Conservation (phyloP, 2,329 filamentous ascomycete genomes). For the Pseudonectria buxi region DNA sequence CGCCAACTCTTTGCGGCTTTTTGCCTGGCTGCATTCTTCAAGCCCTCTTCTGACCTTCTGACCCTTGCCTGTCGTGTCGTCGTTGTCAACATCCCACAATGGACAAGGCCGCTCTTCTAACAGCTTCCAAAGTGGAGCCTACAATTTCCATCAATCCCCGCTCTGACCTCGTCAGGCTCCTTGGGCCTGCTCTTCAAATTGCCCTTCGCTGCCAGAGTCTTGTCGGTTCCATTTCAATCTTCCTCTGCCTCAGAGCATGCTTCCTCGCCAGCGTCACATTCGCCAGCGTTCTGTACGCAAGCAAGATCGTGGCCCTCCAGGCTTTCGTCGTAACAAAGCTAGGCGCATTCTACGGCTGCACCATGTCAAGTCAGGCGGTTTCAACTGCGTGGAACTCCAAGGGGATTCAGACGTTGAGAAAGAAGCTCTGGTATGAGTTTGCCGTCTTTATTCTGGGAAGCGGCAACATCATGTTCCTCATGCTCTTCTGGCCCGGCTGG, state of each 20-base stretch:
- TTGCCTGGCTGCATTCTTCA: background rate
- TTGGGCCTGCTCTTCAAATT: slow-evolving; percentile 29
- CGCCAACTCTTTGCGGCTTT: slow-evolving; percentile 1
- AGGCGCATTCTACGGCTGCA: slow-evolving; percentile 22
- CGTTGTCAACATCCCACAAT: slow-evolving; percentile 13
- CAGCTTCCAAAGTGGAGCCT: slow-evolving; percentile 31
- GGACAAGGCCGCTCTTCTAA: slow-evolving; percentile 33
- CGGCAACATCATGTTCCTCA: slow-evolving; percentile 40
- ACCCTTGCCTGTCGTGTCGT: background rate
- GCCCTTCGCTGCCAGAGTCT: slow-evolving; percentile 30
- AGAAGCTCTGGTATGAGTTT: slow-evolving; percentile 46
- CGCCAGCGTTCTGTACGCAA: slow-evolving; percentile 16
- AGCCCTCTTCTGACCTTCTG: background rate
- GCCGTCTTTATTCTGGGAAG: slow-evolving; percentile 44
- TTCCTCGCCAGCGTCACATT: slow-evolving; percentile 24
- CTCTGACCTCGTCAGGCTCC: slow-evolving; percentile 25
- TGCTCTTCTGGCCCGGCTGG: slow-evolving; percentile 55
- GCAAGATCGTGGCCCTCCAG: slow-evolving; percentile 19
- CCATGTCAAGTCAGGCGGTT: slow-evolving; percentile 22
- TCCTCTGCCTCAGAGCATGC: slow-evolving; percentile 26
- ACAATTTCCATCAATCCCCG: slow-evolving; percentile 22
- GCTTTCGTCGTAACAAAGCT: slow-evolving; percentile 23
- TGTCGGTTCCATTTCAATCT: slow-evolving; percentile 24
- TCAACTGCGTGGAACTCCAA: slow-evolving; percentile 33
- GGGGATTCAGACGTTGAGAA: slow-evolving; percentile 30